These are phyloP conservation scores for Chenopodium suecicum DNA, from an alignment of 148 eudicot genomes.

Conservation along the genomic window DNA sequence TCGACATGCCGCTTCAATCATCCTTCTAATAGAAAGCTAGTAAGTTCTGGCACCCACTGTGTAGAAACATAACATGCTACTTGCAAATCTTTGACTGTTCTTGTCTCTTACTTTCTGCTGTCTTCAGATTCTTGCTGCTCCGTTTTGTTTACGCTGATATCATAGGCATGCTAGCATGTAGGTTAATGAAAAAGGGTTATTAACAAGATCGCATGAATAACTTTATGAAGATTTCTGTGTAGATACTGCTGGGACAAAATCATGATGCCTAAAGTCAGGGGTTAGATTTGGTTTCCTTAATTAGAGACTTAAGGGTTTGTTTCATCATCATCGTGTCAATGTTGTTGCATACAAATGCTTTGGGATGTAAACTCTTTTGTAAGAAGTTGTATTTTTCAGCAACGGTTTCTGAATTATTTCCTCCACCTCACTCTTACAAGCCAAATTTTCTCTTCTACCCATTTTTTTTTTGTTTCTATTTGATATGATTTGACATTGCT, in stretches of 20 bases:
- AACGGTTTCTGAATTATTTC: neutral
- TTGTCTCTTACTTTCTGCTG: slow-evolving; percentile 13
- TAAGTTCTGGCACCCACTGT: slow-evolving; percentile 32
- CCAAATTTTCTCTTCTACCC: neutral
- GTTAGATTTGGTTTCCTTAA: slow-evolving; percentile 21
- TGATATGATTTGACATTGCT: neutral
- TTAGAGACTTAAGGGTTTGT: slow-evolving; percentile 6
- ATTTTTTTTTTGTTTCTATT: neutral
- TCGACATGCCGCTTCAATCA: slow-evolving; percentile 87
- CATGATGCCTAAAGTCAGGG: slow-evolving; percentile 19
- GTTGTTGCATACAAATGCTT: slow-evolving; percentile 17
- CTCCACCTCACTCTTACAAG: neutral
- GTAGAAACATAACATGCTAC: slow-evolving; percentile 5
- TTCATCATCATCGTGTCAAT: slow-evolving; percentile 17
- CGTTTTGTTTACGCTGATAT: neutral
- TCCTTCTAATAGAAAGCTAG: slow-evolving; percentile 87
- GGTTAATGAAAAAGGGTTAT: slow-evolving; percentile 9
- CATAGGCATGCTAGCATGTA: slow-evolving; percentile 12
- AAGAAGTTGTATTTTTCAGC: neutral
- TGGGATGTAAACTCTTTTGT: neutral
- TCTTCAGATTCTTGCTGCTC: slow-evolving; percentile 20
- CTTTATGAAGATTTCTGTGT: slow-evolving; percentile 26
- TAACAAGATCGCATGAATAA: slow-evolving; percentile 10
- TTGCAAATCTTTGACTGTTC: slow-evolving; percentile 17
- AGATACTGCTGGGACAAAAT: slow-evolving; percentile 20